Conservation (phyloP, 768 basidiomycete species). For the Lyophyllum decastes region DNA sequence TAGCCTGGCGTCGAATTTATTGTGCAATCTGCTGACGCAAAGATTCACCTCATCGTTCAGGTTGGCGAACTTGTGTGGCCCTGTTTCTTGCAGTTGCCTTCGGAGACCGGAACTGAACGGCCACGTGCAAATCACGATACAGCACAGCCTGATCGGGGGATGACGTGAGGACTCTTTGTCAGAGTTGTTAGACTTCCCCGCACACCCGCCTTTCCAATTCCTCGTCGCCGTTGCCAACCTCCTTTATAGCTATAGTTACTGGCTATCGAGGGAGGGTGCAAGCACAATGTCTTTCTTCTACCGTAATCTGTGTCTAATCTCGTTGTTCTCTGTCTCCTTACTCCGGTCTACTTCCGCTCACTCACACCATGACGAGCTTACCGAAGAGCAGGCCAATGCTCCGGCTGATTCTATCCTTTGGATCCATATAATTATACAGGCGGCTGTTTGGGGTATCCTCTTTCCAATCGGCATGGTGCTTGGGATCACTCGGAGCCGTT, state of each 20-base stretch:
- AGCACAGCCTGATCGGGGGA: background rate
- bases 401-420: constrained; percentile 79
- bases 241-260: constrained; percentile 2
- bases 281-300: constrained; percentile 4
- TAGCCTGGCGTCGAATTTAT: no score
- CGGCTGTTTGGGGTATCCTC: constrained; percentile 78
- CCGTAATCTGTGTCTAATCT: constrained; percentile 7
- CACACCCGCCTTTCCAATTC: background rate
- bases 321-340: constrained; percentile 7
- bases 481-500: constrained; percentile 75
- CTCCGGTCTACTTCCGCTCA: constrained; percentile 46
- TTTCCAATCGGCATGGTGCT: constrained; percentile 87
- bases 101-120: background rate
- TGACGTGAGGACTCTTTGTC: constrained; percentile 7
- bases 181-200: constrained; percentile 3
- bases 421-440: constrained; percentile 83
- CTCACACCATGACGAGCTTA: constrained; percentile 59
- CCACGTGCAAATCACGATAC: background rate
- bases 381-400: constrained; percentile 62
- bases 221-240: constrained; percentile 1
- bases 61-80: background rate
- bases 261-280: background rate
- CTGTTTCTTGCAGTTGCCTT: background rate
- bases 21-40: no score
- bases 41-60: no score